Base-by-base conservation (phyloP, 345 rosid species). In the Pelargonium nanum region DNA sequence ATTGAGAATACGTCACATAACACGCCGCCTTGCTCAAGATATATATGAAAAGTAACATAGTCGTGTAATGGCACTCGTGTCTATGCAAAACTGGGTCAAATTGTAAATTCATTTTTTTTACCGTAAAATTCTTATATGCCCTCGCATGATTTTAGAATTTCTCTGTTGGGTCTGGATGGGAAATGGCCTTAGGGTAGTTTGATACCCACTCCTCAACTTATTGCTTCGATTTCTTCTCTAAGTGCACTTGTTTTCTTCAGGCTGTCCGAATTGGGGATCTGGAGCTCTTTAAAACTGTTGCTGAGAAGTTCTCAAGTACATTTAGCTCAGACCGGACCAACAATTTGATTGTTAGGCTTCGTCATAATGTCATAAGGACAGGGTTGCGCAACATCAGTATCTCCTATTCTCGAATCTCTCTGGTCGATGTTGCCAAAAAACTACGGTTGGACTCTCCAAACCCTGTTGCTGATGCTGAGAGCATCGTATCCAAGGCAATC, bases 201-300 rank as follows among this genome's bases (percentile, higher is more conserved):
- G n/a, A n/a, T n/a, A n/a, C n/a, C n/a, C n/a, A n/a, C n/a, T n/a
- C n/a, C n/a, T n/a, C n/a, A n/a, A n/a, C n/a, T n/a, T n/a, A n/a
- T n/a, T n/a, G n/a, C n/a, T n/a, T n/a, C n/a, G n/a, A n/a, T n/a
- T n/a, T n/a, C n/a, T n/a, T n/a, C n/a, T n/a, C 13, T 5, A 34
- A 1, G 45, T 5, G 45, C 4, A 64, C 22, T n/a, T 24, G 3
- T 26, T 15, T 21, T 64, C 55, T 70, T 51, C 74, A 87, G 96
- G 98, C 96, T 73, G 93, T 92, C 53, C 72, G 85, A 22, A 83
- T 87, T 65, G 98, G 98, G 19, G 95, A 91, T 69, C 76, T 91
- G 81, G 98, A 91, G 80, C 81, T 88, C 58, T 92, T 89, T 52
- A 79, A 79, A 63, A 74, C 61, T 6, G 83, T 87, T 15, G 93